phyloP scores from a whole-genome alignment of 2,329 filamentous ascomycete species.

The Mollisiaceae sp. region DNA sequence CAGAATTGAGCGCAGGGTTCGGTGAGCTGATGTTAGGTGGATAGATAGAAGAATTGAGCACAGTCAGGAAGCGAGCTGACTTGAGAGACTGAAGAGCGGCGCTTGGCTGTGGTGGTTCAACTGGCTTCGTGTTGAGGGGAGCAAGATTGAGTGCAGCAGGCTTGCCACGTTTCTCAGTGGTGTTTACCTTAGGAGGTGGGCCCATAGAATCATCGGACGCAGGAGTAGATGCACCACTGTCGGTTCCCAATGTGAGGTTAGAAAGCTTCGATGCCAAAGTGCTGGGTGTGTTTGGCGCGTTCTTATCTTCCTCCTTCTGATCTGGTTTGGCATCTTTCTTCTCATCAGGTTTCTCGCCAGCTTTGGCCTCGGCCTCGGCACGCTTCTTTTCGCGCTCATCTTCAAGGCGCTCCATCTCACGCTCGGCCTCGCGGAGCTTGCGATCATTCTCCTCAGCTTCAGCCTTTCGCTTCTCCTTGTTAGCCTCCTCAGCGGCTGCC shows the following conservation, averaged over 20 bases:
- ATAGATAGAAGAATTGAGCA: slow-evolving; percentile 80
- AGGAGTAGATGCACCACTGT: slow-evolving; percentile 48
- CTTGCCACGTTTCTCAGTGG: slow-evolving; percentile 72
- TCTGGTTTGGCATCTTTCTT: slow-evolving; percentile 31
- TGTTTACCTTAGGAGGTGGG: slow-evolving; percentile 57
- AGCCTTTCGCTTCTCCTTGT: slow-evolving; percentile 52
- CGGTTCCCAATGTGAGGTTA: slow-evolving; percentile 53
- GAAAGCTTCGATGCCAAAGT: slow-evolving; percentile 53
- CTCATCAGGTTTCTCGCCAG: slow-evolving; percentile 22
- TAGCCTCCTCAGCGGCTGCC: slow-evolving; percentile 47
- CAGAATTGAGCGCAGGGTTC: slow-evolving; percentile 86
- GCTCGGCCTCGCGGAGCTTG: slow-evolving; percentile 74
- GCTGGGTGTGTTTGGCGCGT: slow-evolving; percentile 38
- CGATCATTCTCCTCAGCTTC: slow-evolving; percentile 63
- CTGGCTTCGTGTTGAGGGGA: slow-evolving; percentile 77
- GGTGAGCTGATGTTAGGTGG: slow-evolving; percentile 84
- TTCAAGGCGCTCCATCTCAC: slow-evolving; percentile 74
- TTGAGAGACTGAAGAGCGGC: slow-evolving; percentile 92
- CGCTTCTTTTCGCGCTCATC: slow-evolving; percentile 70
- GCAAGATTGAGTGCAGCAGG: slow-evolving; percentile 88
- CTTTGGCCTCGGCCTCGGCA: slow-evolving; percentile 52
- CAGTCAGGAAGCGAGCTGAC: slow-evolving; percentile 84
- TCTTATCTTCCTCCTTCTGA: slow-evolving; percentile 38
- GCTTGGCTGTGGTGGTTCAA: slow-evolving; percentile 91
- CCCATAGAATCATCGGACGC: slow-evolving; percentile 52